Base-by-base conservation (phyloP, 345 rosid species). In the Bretschneidera sinensis region DNA sequence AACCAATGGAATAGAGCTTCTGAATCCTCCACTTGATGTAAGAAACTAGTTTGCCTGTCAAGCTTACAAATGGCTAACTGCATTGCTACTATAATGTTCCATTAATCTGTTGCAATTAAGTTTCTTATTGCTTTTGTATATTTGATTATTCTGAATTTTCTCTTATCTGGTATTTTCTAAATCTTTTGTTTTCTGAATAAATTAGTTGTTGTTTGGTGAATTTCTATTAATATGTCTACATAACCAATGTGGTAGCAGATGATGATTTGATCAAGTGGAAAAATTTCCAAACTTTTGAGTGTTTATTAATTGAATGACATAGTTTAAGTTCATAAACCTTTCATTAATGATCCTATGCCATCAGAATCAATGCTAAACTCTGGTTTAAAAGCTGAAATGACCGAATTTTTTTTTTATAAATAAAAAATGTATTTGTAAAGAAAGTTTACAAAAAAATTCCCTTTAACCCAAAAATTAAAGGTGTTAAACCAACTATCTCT, bases 1-100 rank as follows among this genome's bases (percentile, higher is more conserved):
- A 78, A 88, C 80, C 79, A 92, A 89, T 72, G 96, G 98, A 69
- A 78, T 88, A 54, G 96, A 92, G 64, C 85, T 81, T 54, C 64
- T 88, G 69, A 88, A 64, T 80, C 98, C 98, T 73, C 87, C 95
- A 59, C 54, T 86, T 63, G 89, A 83, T 62, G 89, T 83, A 71
- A 75, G 84, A 59, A 51, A 48, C 60, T 65, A 17, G 51, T 19
- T 53, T 63, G 18, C 20, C 23, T 33, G 13, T 54, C 39, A 61
- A 56, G 51, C 21, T 48, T 25, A 53, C 18, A 51, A 43, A 23
- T 43, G 9, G 23, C 58, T 65, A 21, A 57, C 75, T 57, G 20
- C 13, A 24, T 28, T 28, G 20, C 17, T 14, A 47, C 20, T 43
- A 9, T 34, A n/a, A n/a, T n/a, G n/a, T n/a, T n/a, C n/a, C 16